Evolutionary conservation across 2,329 filamentous ascomycete genomes (phyloP).

Genomic region (Phoma herbarum): DNA sequence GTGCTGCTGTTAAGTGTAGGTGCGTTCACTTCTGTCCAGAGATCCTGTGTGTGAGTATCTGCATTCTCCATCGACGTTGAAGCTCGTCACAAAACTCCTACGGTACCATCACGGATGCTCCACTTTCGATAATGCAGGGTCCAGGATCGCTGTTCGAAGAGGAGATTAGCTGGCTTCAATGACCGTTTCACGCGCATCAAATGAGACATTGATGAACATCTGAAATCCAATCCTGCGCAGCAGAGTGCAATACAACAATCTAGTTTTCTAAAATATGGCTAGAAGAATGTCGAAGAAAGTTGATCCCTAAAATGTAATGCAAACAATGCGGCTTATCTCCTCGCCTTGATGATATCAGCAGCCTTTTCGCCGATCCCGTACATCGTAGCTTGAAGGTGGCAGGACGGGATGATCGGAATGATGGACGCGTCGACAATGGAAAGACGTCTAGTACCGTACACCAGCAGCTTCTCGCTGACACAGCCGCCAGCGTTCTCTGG

Average conservation of each 20-base stretch:
- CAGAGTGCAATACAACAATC: neutral
- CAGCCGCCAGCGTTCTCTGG: conserved; percentile 35
- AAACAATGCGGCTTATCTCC: neutral
- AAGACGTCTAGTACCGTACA: conserved; percentile 41
- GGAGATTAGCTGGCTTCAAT: neutral
- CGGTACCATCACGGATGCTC: neutral
- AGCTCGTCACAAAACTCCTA: neutral
- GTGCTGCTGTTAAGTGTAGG: no score
- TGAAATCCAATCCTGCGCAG: neutral
- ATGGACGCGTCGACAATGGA: conserved; percentile 44
- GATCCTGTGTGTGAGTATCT: neutral
- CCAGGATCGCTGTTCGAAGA: neutral
- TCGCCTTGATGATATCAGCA: conserved; percentile 10
- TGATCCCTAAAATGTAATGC: neutral
- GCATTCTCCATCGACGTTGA: neutral
- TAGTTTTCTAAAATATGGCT: neutral
- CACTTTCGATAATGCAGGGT: neutral
- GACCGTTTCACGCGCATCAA: neutral
- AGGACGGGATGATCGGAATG: conserved; percentile 41
- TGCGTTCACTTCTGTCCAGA: no score
- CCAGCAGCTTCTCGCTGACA: conserved; percentile 35
- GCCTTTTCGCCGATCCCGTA: conserved; percentile 50
- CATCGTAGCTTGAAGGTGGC: conserved; percentile 43
- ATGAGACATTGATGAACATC: neutral
- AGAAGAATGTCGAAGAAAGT: neutral